phyloP scores from a whole-genome alignment of 2,329 filamentous ascomycete genomes.

The Pseudogymnoascus sp. region DNA sequence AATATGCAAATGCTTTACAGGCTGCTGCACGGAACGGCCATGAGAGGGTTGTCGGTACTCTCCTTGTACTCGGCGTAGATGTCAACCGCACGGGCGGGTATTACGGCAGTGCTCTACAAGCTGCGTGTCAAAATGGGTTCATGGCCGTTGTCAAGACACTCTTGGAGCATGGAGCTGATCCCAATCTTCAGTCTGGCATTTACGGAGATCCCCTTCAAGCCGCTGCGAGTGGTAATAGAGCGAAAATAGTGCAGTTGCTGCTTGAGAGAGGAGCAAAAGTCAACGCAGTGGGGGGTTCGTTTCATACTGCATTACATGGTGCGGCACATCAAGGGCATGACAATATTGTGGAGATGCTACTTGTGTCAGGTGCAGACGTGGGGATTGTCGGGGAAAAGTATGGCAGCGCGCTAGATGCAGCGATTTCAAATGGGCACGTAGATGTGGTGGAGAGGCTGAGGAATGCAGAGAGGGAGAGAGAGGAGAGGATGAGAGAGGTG shows the following conservation, averaged over 20 bases:
- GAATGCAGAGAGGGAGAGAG: background rate
- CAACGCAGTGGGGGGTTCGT: background rate
- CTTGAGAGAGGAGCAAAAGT: slow-evolving; percentile 14
- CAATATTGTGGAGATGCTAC: background rate
- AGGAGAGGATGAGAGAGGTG: background rate
- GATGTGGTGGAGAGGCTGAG: background rate
- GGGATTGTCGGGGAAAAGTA: background rate
- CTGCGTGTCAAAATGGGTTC: background rate
- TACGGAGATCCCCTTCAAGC: background rate
- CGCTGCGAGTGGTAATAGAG: background rate
- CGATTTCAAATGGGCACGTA: background rate
- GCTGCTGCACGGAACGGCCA: background rate
- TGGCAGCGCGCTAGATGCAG: background rate
- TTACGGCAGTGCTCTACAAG: background rate
- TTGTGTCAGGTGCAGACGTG: background rate
- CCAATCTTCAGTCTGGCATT: background rate
- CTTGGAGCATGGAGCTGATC: background rate
- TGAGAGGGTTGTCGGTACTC: background rate
- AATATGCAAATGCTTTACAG: background rate
- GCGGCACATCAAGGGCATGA: background rate
- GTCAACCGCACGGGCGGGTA: background rate
- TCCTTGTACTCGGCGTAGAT: background rate
- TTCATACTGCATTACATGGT: slow-evolving; percentile 1
- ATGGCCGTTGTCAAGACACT: background rate
- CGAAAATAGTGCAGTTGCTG: slow-evolving; percentile 15